phyloP scores from a whole-genome alignment of 345 rosid species.

The Mercurialis annua region DNA sequence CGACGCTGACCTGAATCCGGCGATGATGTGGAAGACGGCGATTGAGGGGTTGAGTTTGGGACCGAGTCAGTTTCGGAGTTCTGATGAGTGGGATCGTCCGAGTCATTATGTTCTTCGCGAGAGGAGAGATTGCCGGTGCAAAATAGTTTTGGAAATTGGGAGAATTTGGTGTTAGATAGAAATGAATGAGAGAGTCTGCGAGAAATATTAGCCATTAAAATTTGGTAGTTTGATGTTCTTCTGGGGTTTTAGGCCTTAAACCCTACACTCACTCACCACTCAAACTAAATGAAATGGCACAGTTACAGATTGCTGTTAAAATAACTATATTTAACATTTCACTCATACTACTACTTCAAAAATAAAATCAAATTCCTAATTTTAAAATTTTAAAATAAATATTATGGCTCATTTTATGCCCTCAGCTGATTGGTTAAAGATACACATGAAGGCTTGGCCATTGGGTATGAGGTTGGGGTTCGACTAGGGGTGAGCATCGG shows the following conservation, averaged over 20 bases:
- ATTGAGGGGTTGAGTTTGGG: slow-evolving; percentile 16
- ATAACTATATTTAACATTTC: no score
- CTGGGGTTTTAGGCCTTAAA: neutral
- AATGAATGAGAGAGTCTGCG: slow-evolving; percentile 49
- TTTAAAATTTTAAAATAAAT: no score
- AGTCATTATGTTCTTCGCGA: slow-evolving; percentile 17
- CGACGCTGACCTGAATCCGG: slow-evolving; percentile 26
- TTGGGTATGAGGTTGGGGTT: no score
- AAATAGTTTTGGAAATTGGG: slow-evolving; percentile 40
- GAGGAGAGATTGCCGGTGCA: slow-evolving; percentile 42
- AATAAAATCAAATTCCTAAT: no score
- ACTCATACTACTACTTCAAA: no score
- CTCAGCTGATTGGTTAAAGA: no score
- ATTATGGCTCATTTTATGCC: no score
- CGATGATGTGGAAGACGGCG: slow-evolving; percentile 12
- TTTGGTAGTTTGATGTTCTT: slow-evolving; percentile 32
- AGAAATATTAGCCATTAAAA: slow-evolving; percentile 48
- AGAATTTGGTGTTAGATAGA: slow-evolving; percentile 36
- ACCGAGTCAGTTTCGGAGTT: slow-evolving; percentile 35
- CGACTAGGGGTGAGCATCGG: no score
- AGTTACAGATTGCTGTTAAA: no score
- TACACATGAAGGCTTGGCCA: no score
- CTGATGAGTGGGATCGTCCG: slow-evolving; percentile 33
- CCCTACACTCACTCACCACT: no score
- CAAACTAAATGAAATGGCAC: no score